Evolutionary conservation across 495 filamentous ascomycete genomes (phyloP).

Genomic region (Annulohypoxylon maeteangense): DNA sequence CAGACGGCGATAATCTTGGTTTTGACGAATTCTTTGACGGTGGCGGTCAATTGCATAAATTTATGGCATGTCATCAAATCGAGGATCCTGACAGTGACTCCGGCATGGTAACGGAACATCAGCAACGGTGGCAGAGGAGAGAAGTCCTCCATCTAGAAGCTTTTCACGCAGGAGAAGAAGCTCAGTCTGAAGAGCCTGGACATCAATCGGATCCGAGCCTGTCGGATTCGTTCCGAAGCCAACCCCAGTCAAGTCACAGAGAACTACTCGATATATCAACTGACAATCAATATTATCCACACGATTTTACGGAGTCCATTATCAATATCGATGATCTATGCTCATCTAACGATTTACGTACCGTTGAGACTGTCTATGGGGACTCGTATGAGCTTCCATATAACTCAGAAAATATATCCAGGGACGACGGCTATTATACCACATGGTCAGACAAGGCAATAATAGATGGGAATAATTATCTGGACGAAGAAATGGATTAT

Average conservation of each 20-base stretch:
- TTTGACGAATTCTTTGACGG: not conserved
- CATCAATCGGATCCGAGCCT: not conserved
- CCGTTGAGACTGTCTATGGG: not conserved
- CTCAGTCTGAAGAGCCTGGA: not conserved
- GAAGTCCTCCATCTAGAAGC: not conserved
- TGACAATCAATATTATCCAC: not conserved
- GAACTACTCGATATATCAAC: constrained; percentile 1
- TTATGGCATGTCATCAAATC: not conserved
- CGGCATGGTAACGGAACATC: not conserved
- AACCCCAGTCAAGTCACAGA: not conserved
- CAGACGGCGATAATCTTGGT: not conserved
- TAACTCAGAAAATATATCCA: not conserved
- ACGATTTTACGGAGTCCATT: not conserved
- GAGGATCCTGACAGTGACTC: not conserved
- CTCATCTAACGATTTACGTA: not conserved
- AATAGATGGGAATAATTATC: not conserved
- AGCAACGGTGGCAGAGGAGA: not conserved
- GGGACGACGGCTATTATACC: not conserved
- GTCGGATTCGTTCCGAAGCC: not conserved
- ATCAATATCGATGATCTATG: constrained; percentile 2
- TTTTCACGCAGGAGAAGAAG: not conserved
- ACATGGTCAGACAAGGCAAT: not conserved
- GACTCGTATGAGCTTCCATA: not conserved
- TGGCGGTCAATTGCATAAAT: not conserved
- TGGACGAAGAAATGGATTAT: not conserved